Percentiles rank a stretch among this genome's conserved stretches.
Conservation (phyloP, 257 asterid species). For the Thymus quinquecostatus region DNA sequence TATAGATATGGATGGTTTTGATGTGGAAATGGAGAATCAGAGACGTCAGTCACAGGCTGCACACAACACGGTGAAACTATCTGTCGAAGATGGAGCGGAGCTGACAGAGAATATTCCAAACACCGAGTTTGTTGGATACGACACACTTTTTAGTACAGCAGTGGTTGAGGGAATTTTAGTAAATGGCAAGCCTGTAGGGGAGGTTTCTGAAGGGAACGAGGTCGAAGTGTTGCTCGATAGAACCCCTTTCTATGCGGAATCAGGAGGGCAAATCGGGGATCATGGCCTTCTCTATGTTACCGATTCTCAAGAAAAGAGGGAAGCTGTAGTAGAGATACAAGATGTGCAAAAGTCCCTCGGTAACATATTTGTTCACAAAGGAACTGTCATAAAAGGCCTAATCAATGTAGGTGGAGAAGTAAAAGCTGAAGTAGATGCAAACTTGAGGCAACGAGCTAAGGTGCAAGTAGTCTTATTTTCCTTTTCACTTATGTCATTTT, state of each 20-base stretch:
- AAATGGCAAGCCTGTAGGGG: conserved; percentile 66
- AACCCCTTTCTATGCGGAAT: conserved; percentile 96
- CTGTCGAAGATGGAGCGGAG: conserved; percentile 76
- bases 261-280: conserved; percentile 97
- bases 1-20: conserved; percentile 75
- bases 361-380: conserved; percentile 83
- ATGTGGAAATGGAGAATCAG: conserved; percentile 84
- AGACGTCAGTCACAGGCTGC: conserved; percentile 97
- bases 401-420: conserved; percentile 73
- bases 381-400: conserved; percentile 68
- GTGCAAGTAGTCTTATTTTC: conserved; percentile 38
- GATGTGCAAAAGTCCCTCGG: conserved; percentile 84
- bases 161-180: conserved; percentile 78
- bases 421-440: conserved; percentile 85
- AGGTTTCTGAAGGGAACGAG: conserved; percentile 81
- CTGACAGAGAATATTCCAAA: conserved; percentile 63
- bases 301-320: conserved; percentile 46
- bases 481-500: neutral
- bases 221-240: conserved; percentile 83
- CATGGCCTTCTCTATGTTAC: conserved; percentile 59
- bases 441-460: conserved; percentile 88
- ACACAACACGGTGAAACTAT: conserved; percentile 79
- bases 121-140: conserved; percentile 85
- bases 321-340: conserved; percentile 63
- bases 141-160: conserved; percentile 63